phyloP scores from a whole-genome alignment of 78 protist genomes.

The Diacronema lutheri region DNA sequence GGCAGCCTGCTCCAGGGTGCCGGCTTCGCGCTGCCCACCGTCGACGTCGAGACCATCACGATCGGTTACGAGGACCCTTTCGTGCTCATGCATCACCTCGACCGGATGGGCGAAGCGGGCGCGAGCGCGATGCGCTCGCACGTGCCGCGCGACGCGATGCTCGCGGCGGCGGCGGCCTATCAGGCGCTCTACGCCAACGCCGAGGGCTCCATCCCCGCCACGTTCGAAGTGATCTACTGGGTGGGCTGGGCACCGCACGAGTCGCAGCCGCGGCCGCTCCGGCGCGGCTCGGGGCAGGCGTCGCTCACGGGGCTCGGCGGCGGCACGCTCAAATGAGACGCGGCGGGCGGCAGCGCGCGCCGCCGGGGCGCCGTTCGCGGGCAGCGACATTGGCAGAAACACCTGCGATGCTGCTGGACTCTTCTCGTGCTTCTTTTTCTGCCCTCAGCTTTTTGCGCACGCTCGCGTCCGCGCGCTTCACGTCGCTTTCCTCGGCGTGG shows the following conservation, averaged over 20 bases:
- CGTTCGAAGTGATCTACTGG: conserved; percentile 54
- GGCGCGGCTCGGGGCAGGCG: conserved; percentile 51
- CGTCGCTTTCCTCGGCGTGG: too few species aligned
- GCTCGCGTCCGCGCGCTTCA: too few species aligned
- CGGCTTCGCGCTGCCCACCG: neutral
- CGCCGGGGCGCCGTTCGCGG: too few species aligned
- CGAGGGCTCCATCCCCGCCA: conserved; percentile 49
- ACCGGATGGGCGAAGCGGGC: neutral
- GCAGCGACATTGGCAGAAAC: too few species aligned
- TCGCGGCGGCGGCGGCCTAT: conserved; percentile 56
- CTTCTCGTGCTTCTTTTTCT: too few species aligned
- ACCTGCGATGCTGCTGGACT: too few species aligned
- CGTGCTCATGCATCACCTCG: conserved; percentile 2
- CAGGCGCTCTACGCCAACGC: conserved; percentile 46
- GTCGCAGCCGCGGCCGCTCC: conserved; percentile 63
- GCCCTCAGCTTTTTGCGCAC: too few species aligned
- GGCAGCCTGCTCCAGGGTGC: conserved; percentile 15
- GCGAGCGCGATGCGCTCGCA: neutral
- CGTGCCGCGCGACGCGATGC: conserved; percentile 29
- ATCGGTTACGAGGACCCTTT: conserved; percentile 1
- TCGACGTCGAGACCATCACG: conserved; percentile 2
- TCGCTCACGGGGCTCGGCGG: conserved; percentile 44
- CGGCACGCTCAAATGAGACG: too few species aligned
- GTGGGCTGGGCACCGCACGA: conserved; percentile 73
- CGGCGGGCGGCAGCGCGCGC: too few species aligned